A percentile compares a stretch with the other conserved stretches of the same genome.
These are phyloP conservation scores for Osmanthus fragrans DNA, from an alignment of 257 asterid genomes.

Conservation along the genomic window DNA sequence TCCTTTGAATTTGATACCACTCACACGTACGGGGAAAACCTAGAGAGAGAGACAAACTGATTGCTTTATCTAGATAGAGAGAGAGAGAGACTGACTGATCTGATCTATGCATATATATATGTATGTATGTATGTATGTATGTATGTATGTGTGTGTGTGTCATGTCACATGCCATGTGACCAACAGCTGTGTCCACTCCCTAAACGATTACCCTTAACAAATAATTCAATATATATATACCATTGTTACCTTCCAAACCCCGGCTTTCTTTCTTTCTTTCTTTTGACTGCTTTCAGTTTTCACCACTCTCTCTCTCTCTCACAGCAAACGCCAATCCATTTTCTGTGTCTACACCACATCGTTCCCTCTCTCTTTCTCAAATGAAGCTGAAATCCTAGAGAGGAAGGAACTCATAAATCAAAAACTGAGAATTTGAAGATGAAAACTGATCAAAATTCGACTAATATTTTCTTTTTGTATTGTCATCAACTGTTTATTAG, in stretches of 20 bases:
- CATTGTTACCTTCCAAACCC: constrained; percentile 41
- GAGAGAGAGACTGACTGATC: constrained; percentile 20
- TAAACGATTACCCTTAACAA: not conserved
- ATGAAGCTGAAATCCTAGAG: constrained; percentile 52
- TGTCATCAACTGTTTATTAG: constrained; percentile 17
- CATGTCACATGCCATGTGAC: constrained; percentile 84
- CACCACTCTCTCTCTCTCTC: constrained; percentile 27
- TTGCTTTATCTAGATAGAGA: constrained; percentile 23
- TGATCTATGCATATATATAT: too few relatives aligned
- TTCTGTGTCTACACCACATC: constrained; percentile 15
- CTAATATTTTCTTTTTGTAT: constrained; percentile 26
- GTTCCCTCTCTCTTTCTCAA: constrained; percentile 23
- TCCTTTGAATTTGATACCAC: constrained; percentile 39
- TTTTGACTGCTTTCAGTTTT: constrained; percentile 53
- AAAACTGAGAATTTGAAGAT: constrained; percentile 40
- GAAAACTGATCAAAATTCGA: constrained; percentile 38
- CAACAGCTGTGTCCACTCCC: constrained; percentile 56
- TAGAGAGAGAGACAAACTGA: constrained; percentile 53
- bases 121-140: too few relatives aligned
- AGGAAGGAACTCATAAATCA: constrained; percentile 7
- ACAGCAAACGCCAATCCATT: constrained; percentile 15
- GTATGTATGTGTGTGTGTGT: constrained; percentile 27
- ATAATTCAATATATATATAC: constrained; percentile 43
- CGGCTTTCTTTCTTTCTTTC: constrained; percentile 17
- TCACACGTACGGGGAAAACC: constrained; percentile 75